phyloP scores from a whole-genome alignment of 164 flowering plant genomes.

The Magnolia officinalis region DNA sequence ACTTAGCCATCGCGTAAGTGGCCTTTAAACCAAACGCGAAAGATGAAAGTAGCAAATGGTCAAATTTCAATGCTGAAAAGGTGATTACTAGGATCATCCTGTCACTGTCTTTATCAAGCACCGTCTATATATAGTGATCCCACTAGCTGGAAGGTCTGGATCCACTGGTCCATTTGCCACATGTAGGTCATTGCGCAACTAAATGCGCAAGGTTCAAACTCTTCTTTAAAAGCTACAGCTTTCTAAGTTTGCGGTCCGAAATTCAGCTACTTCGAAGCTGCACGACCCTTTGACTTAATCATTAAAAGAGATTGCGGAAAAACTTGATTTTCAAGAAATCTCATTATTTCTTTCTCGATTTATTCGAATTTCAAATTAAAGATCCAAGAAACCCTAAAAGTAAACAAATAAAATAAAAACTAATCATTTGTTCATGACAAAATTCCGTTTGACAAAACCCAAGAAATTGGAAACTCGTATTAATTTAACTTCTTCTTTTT shows the following conservation, averaged over 20 bases:
- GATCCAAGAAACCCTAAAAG: too few species aligned
- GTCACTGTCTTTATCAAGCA: not conserved
- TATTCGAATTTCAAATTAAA: too few species aligned
- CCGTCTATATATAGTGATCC: not conserved
- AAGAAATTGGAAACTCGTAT: too few species aligned
- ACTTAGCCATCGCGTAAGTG: too few species aligned
- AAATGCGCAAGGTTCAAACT: not conserved
- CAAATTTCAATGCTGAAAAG: not conserved
- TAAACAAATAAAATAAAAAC: too few species aligned
- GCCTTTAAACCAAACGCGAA: too few species aligned
- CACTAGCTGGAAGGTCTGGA: not conserved
- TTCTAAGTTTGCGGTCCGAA: not conserved
- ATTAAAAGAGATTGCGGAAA: not conserved
- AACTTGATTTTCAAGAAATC: not conserved
- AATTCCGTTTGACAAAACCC: too few species aligned
- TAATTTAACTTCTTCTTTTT: too few species aligned
- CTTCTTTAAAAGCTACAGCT: not conserved
- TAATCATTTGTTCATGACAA: too few species aligned
- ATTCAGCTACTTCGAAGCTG: not conserved
- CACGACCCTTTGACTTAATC: not conserved
- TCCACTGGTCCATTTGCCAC: not conserved
- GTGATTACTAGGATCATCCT: not conserved
- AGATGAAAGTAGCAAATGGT: too few species aligned
- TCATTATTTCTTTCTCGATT: too few species aligned
- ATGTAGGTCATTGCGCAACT: not conserved